Percentiles rank a stretch among this genome's conserved stretches.
These are phyloP conservation scores for Adansonia grandidieri DNA, from an alignment of 441 rosid genomes.

Conservation along the genomic window DNA sequence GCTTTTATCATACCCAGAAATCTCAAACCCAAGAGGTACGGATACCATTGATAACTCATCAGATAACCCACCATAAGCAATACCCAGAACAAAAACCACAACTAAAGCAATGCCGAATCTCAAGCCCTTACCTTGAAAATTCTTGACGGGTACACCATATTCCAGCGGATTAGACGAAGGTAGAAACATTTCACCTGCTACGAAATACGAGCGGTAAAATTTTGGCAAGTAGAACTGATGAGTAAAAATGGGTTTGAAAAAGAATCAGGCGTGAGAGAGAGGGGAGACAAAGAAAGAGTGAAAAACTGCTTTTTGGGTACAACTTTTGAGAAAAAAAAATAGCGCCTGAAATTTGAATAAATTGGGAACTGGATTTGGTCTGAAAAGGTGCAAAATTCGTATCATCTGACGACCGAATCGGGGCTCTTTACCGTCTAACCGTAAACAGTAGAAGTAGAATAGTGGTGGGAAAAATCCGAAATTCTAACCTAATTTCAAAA, in stretches of 20 bases:
- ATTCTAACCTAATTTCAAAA: too few relatives aligned
- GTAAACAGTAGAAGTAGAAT: too few relatives aligned
- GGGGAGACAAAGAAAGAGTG: neutral
- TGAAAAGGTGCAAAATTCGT: neutral
- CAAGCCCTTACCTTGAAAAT: slow-evolving; percentile 34
- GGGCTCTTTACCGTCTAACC: neutral
- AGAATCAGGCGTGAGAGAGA: neutral
- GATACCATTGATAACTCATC: slow-evolving; percentile 39
- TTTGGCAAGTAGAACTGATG: neutral
- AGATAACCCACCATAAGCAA: slow-evolving; percentile 29
- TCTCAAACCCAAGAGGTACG: slow-evolving; percentile 45
- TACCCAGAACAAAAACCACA: slow-evolving; percentile 37
- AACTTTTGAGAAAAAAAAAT: neutral
- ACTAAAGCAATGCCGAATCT: slow-evolving; percentile 26
- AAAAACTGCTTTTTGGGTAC: slow-evolving; percentile 9
- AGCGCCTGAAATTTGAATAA: neutral
- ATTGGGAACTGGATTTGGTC: neutral
- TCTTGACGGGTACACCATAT: slow-evolving; percentile 31
- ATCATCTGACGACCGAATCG: neutral
- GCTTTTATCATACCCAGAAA: slow-evolving; percentile 43
- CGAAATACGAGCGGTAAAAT: neutral
- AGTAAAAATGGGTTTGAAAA: slow-evolving; percentile 26
- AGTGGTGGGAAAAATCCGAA: too few relatives aligned
- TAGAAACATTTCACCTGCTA: slow-evolving; percentile 37
- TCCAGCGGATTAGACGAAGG: slow-evolving; percentile 16